Evolutionary conservation across 768 basidiomycete species (phyloP).

Genomic region (Tulasnella sp.): DNA sequence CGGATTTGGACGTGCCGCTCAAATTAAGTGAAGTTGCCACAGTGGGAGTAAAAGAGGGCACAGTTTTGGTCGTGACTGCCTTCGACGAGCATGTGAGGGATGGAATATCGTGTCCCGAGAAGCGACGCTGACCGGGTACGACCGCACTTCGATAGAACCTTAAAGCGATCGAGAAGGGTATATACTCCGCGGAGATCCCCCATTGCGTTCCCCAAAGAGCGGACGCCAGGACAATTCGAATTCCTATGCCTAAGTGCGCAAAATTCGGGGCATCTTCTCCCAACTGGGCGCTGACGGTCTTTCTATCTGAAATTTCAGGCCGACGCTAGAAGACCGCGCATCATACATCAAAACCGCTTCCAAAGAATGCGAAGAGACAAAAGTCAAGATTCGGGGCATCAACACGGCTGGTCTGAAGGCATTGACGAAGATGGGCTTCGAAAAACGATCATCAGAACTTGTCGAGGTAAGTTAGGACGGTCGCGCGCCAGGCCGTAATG

Average conservation of each 20-base stretch:
- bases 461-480: slow-evolving; percentile 53
- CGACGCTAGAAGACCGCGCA: slow-evolving; percentile 68
- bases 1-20: slow-evolving; percentile 38
- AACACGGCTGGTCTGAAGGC: slow-evolving; percentile 64
- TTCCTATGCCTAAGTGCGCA: slow-evolving; percentile 72
- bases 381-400: slow-evolving; percentile 69
- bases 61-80: slow-evolving; percentile 65
- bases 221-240: slow-evolving; percentile 67
- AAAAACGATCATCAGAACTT: slow-evolving; percentile 64
- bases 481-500: background rate
- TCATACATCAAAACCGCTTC: slow-evolving; percentile 54
- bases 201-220: slow-evolving; percentile 66
- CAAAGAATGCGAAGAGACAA: slow-evolving; percentile 69
- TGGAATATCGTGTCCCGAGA: background rate
- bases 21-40: slow-evolving; percentile 71
- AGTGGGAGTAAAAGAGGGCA: slow-evolving; percentile 75
- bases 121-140: slow-evolving; percentile 13
- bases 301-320: slow-evolving; percentile 46
- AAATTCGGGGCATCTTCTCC: background rate
- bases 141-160: slow-evolving; percentile 51
- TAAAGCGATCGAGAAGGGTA: slow-evolving; percentile 68
- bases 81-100: slow-evolving; percentile 70
- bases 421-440: slow-evolving; percentile 51
- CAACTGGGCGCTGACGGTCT: background rate
- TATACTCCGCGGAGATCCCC: slow-evolving; percentile 73